These are phyloP conservation scores for Xylaria sp. DNA, from an alignment of 2,329 filamentous ascomycete species.

Conservation along the genomic window DNA sequence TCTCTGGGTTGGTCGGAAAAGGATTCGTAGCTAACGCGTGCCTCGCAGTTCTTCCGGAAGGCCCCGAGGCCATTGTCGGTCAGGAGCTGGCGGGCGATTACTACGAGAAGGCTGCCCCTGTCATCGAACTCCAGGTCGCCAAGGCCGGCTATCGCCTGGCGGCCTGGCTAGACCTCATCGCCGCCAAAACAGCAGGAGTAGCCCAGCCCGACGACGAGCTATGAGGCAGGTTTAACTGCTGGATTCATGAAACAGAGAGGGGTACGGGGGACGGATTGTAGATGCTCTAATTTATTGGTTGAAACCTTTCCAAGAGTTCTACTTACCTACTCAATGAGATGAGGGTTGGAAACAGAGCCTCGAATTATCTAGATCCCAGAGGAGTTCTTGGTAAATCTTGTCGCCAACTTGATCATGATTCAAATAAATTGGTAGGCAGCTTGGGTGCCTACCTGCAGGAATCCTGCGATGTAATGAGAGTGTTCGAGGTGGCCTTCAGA, in stretches of 20 bases:
- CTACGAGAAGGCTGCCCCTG: slow-evolving; percentile 63
- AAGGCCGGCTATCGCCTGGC: slow-evolving; percentile 70
- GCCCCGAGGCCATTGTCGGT: slow-evolving; percentile 57
- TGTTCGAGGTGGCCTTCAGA: background rate
- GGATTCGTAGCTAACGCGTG: slow-evolving; percentile 13
- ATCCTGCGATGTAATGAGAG: background rate
- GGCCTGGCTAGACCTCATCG: slow-evolving; percentile 67
- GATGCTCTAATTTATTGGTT: background rate
- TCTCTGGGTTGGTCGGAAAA: slow-evolving; percentile 4
- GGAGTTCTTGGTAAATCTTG: background rate
- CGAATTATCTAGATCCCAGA: slow-evolving; percentile 2
- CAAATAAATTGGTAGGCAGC: background rate
- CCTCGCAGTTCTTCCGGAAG: slow-evolving; percentile 61
- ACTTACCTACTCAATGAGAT: slow-evolving; percentile 8
- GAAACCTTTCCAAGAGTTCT: background rate
- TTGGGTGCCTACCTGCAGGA: slow-evolving; percentile 1
- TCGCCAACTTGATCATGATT: background rate
- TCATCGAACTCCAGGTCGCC: slow-evolving; percentile 68
- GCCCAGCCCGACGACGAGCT: slow-evolving; percentile 34
- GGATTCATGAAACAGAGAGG: background rate
- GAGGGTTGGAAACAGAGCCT: slow-evolving; percentile 8
- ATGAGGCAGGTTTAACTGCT: slow-evolving; percentile 26
- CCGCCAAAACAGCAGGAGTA: slow-evolving; percentile 37
- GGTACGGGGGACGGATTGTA: too few relatives aligned
- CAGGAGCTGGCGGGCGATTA: slow-evolving; percentile 66